These are phyloP conservation scores for Porphyrellus cyaneotinctus DNA, from an alignment of 768 basidiomycete genomes.

Conservation along the genomic window DNA sequence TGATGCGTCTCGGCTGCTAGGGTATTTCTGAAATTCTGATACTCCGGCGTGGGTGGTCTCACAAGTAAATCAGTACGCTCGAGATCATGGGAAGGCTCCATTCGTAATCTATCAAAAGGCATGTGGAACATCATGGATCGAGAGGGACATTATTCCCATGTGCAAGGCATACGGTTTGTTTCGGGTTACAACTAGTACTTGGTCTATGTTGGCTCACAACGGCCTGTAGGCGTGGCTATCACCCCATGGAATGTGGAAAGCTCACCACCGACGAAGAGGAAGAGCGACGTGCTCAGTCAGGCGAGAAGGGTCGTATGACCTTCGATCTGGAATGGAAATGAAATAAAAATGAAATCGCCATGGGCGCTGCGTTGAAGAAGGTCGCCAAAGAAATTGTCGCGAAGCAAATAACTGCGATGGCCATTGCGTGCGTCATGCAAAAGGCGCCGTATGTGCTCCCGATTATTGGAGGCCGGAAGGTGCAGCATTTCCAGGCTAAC, in stretches of 20 bases:
- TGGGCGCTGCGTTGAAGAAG: slow-evolving; percentile 36
- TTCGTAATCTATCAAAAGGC: slow-evolving; percentile 55
- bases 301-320: slow-evolving; percentile 3
- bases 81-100: slow-evolving; percentile 43
- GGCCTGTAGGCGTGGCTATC: slow-evolving; percentile 12
- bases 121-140: slow-evolving; percentile 40
- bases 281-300: slow-evolving; percentile 21
- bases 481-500: slow-evolving; percentile 41
- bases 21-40: slow-evolving; percentile 43
- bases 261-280: slow-evolving; percentile 33
- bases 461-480: slow-evolving; percentile 40
- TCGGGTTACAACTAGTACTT: neutral
- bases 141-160: slow-evolving; percentile 49
- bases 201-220: neutral
- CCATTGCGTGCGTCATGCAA: slow-evolving; percentile 44
- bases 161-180: slow-evolving; percentile 30
- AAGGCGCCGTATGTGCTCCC: slow-evolving; percentile 45
- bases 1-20: slow-evolving; percentile 11
- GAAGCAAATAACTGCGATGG: slow-evolving; percentile 34
- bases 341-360: slow-evolving; percentile 31
- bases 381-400: slow-evolving; percentile 39
- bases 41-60: slow-evolving; percentile 49
- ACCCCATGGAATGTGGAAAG: slow-evolving; percentile 38
- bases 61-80: slow-evolving; percentile 48
- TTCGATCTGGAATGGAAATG: slow-evolving; percentile 31